A percentile compares a stretch with the other conserved stretches of the same genome.
phyloP scores from a whole-genome alignment of 2,329 filamentous ascomycete genomes.

The Diaporthe capsici region DNA sequence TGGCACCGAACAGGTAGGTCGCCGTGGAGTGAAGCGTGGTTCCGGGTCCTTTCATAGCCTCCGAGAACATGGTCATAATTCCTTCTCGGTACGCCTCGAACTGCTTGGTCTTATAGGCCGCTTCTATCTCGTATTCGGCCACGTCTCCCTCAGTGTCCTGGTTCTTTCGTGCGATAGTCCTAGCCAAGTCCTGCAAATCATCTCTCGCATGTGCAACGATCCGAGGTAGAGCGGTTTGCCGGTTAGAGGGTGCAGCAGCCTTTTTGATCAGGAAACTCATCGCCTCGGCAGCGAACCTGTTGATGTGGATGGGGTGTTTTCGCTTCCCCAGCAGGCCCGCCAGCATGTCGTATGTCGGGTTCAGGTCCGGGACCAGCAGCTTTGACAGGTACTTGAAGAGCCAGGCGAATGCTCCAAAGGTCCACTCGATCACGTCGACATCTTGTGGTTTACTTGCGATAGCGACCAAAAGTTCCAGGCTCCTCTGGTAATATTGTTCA shows the following conservation, averaged over 20 bases:
- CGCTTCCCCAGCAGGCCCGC: slow-evolving; percentile 86
- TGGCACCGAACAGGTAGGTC: slow-evolving; percentile 64
- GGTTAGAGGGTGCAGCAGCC: slow-evolving; percentile 82
- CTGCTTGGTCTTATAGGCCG: slow-evolving; percentile 65
- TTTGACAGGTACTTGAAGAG: slow-evolving; percentile 97
- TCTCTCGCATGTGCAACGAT: slow-evolving; percentile 81
- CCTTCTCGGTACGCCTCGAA: slow-evolving; percentile 84
- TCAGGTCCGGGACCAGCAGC: slow-evolving; percentile 86
- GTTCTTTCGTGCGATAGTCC: slow-evolving; percentile 28
- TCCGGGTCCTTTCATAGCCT: slow-evolving; percentile 79
- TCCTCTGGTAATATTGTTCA: slow-evolving; percentile 86
- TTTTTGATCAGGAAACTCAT: slow-evolving; percentile 95
- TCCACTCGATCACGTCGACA: slow-evolving; percentile 96
- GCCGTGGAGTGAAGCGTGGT: slow-evolving; percentile 72
- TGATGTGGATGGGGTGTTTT: slow-evolving; percentile 87
- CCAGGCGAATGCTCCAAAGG: slow-evolving; percentile 93
- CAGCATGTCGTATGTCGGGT: slow-evolving; percentile 87
- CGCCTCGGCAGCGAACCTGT: slow-evolving; percentile 93
- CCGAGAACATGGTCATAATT: slow-evolving; percentile 91
- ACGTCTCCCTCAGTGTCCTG: slow-evolving; percentile 8
- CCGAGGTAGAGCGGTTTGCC: slow-evolving; percentile 77
- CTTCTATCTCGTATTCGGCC: slow-evolving; percentile 36
- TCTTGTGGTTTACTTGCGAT: slow-evolving; percentile 84
- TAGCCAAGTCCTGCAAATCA: slow-evolving; percentile 69
- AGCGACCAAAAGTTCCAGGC: slow-evolving; percentile 81